These are phyloP conservation scores for Backusella australiensis DNA, from an alignment of 192 early-diverging fungal species.

Conservation along the genomic window DNA sequence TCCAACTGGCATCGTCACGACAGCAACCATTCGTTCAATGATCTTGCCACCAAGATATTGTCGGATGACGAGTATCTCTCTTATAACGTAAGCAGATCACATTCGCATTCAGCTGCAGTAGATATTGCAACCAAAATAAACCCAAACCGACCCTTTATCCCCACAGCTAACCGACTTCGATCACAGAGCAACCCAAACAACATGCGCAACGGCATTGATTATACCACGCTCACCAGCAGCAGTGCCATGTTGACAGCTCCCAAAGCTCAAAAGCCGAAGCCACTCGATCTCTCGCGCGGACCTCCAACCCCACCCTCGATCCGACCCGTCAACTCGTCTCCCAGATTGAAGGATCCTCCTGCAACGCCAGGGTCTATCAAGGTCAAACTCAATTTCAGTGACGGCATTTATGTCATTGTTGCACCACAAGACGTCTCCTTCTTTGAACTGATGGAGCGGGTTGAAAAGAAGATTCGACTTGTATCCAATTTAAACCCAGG, in stretches of 20 bases:
- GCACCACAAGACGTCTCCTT: conserved; percentile 73
- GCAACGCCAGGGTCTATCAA: conserved; percentile 47
- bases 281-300: background rate
- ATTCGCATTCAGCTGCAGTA: conserved; percentile 13
- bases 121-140: background rate
- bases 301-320: background rate
- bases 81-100: background rate
- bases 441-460: conserved; percentile 70
- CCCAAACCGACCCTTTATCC: background rate
- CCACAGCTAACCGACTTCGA: conserved; percentile 39
- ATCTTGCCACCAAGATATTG: background rate
- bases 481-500: conserved; percentile 60
- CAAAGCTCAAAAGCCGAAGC: conserved; percentile 13
- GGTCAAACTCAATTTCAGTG: conserved; percentile 85
- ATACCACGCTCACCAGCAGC: background rate
- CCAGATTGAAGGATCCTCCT: background rate
- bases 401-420: conserved; percentile 87
- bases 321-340: background rate
- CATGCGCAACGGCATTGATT: conserved; percentile 23
- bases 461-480: conserved; percentile 89
- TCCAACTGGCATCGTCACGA: conserved; percentile 38
- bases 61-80: background rate
- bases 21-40: background rate
- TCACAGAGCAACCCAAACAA: conserved; percentile 58
- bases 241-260: background rate